A percentile compares a stretch with the other conserved stretches of the same genome.
These are phyloP conservation scores for Flaveria linearis DNA, from an alignment of 129 eudicot genomes.

Conservation along the genomic window DNA sequence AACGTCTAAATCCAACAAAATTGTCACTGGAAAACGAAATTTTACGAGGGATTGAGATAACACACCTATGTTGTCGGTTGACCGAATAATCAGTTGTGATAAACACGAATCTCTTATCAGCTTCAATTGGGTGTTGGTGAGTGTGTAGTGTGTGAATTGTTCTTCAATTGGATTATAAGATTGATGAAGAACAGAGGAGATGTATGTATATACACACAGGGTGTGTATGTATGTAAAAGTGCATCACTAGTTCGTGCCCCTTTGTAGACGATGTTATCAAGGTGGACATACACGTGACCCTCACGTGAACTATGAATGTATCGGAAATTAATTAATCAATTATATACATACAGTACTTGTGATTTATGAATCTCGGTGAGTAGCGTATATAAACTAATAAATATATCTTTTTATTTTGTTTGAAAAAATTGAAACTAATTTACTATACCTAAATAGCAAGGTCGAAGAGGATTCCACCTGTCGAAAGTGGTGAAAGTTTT, in stretches of 20 bases:
- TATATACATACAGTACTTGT: neutral
- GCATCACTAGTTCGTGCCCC: slow-evolving; percentile 11
- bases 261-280: slow-evolving; percentile 21
- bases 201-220: neutral
- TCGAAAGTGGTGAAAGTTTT: too few species aligned
- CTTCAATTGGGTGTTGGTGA: neutral
- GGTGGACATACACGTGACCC: slow-evolving; percentile 17
- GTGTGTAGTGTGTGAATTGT: neutral
- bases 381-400: too few species aligned
- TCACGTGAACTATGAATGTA: slow-evolving; percentile 15
- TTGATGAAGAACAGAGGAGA: neutral
- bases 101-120: neutral
- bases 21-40: neutral
- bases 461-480: too few species aligned
- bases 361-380: neutral
- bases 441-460: too few species aligned
- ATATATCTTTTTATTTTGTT: too few species aligned
- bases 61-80: slow-evolving; percentile 17
- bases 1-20: neutral
- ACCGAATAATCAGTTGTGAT: neutral
- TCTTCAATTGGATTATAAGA: neutral
- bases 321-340: neutral
- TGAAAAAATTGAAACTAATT: too few species aligned
- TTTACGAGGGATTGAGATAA: neutral
- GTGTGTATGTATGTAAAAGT: neutral